Evolutionary conservation across 352 stramenopile species (phyloP), one percentile per base, ranked within the genome.

Genomic region (Phytophthora rubi): DNA sequence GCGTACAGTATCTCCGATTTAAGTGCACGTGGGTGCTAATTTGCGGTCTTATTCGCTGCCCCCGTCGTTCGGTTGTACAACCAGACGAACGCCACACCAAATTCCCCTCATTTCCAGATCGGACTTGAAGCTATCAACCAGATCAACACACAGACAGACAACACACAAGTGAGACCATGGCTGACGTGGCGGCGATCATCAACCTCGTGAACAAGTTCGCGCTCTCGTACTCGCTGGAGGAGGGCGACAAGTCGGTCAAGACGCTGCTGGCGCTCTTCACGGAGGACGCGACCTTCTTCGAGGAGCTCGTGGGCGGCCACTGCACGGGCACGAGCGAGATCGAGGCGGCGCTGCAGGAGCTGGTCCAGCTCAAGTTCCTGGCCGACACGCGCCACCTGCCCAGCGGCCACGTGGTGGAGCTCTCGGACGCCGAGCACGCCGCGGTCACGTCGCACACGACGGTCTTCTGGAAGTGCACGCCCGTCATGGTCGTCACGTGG

Each of bases 191-290:
- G 28, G 78, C 88, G 16, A 91, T 95, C 67, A 83, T 93, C 61
- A 95, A 94, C 81, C 80, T 95, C 69, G 82, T 95, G 39, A 95
- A 95, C 81, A 80, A 73, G 58, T 95, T 94, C 61, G 88, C 88
- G 68, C 76, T 88, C 26, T 72, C 81, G 52, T 95, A 92, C 73
- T 92, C 86, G 76, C 78, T 94, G 18, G 84, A 94, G 71, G 80
- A 92, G 65, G 77, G 71, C n/a, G 83, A 92, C 39, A 80, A 82
- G 71, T 93, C 83, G 21, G 72, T 88, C 48, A 81, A 90, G 74
- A 69, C 82, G 57, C 72, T 95, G 10, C 68, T 95, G 59, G 70
- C 71, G 54, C 80, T 92, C 59, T 95, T 95, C 73, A 78, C 79
- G 33, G 78, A 86, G 30, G 85, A 95, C 75, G 88, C 88, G 10